phyloP scores from a whole-genome alignment of 805 yeast genomes.

The Brettanomyces custersianus region DNA sequence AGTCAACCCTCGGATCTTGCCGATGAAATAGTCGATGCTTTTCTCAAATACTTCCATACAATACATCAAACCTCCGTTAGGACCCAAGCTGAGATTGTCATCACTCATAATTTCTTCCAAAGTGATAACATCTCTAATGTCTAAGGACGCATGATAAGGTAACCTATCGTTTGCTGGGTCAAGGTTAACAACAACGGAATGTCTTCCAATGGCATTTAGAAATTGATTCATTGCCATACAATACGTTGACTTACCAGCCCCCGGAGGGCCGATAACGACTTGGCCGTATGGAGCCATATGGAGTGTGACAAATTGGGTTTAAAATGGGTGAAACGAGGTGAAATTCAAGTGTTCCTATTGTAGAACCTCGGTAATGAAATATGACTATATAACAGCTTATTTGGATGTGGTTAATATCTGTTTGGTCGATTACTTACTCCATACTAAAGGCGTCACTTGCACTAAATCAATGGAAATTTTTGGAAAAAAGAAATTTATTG shows the following conservation, averaged over 20 bases:
- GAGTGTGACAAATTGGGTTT: no score
- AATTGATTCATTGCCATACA: constrained; percentile 91
- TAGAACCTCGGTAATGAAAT: no score
- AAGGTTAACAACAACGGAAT: constrained; percentile 72
- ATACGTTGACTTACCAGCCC: constrained; percentile 93
- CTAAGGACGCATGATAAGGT: constrained; percentile 46
- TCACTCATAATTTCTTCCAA: constrained; percentile 54
- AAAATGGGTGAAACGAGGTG: no score
- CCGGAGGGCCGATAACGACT: constrained; percentile 96
- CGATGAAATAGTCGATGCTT: constrained; percentile 49
- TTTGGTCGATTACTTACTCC: no score
- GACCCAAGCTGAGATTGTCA: constrained; percentile 39
- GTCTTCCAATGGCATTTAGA: constrained; percentile 87
- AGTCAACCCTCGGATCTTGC: constrained; percentile 48
- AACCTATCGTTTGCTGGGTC: constrained; percentile 70
- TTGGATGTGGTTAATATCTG: no score
- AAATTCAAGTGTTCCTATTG: no score
- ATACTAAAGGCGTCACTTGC: no score
- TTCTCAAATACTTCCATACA: constrained; percentile 66
- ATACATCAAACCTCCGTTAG: constrained; percentile 82
- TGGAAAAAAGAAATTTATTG: no score
- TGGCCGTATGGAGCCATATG: constrained; percentile 73
- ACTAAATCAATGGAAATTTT: no score
- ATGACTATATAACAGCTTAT: no score
- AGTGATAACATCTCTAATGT: constrained; percentile 47